Conservation (phyloP, 192 early-diverging fungal species). For the Coemansia sp. region DNA sequence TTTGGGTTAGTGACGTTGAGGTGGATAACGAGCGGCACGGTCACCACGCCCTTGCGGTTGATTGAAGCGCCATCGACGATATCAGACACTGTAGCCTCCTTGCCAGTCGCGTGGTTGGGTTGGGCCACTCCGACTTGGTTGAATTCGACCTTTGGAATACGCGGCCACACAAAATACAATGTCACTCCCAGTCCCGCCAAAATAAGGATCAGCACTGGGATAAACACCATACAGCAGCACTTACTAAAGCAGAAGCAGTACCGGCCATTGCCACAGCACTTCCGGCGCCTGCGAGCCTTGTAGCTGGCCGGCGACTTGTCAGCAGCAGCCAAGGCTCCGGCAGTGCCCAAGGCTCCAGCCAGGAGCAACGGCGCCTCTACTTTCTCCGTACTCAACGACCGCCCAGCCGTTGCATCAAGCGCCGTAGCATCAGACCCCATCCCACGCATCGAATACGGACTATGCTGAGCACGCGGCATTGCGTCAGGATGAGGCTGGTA, state of each 20-base stretch:
- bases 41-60: conserved; percentile 50
- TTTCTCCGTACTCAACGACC: not conserved
- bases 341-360: not conserved
- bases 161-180: conserved; percentile 54
- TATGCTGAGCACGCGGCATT: not conserved
- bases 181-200: conserved; percentile 50
- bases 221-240: conserved; percentile 44
- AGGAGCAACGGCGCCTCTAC: not conserved
- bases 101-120: not conserved
- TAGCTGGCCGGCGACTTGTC: conserved; percentile 24
- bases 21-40: conserved; percentile 53
- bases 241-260: conserved; percentile 55
- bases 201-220: conserved; percentile 39
- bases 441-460: not conserved
- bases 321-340: conserved; percentile 7
- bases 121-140: conserved; percentile 30
- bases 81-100: conserved; percentile 15
- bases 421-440: conserved; percentile 21
- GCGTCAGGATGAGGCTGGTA: not conserved
- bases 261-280: conserved; percentile 49
- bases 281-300: conserved; percentile 12
- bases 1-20: conserved; percentile 56
- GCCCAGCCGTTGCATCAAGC: not conserved
- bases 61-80: conserved; percentile 29
- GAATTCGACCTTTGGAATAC: conserved; percentile 45